Evolutionary conservation across 129 eudicot genomes (phyloP), one percentile per base, ranked within the genome.

Genomic region (Gnaphalium uliginosum): DNA sequence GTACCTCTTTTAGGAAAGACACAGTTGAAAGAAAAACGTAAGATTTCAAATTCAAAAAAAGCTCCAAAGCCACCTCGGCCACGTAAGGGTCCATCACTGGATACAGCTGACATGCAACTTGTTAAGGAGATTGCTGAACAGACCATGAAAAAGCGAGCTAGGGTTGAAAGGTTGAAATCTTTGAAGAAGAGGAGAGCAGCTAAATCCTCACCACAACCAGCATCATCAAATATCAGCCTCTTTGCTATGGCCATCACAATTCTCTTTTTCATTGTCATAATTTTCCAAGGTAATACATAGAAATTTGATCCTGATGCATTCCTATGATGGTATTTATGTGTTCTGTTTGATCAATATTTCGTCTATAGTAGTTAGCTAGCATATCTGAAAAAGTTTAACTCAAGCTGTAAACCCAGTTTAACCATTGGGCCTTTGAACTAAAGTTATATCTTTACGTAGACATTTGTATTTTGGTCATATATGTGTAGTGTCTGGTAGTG

Each of bases 21-120:
- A 27, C 72, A 25, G 46, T 68, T 64, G 64, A 87, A 80, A 83
- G 89, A 82, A 79, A 87, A 81, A 41, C 78, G 81, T 15, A 85
- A 85, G 76, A 85, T 53, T 72, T 69, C 79, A 26, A 70, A 72
- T 30, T 56, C 62, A 2, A 85, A 75, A 68, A 92, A 89, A 63
- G 86, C 96, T 66, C 68, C 93, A 59, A 92, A 86, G 65, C 97
- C 97, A 18, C 97, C 91, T 19, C 79, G 97, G 13, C 96, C 96
- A 61, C 97, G 96, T 32, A 89, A 86, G 72, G 93, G 91, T 53
- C 97, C 96, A 4, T 81, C 81, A 5, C 30, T 92, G 81, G 87
- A 82, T 75, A 82, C 81, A 37, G 79, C 90, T 46, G 97, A 92
- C 68, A 27, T 87, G 72, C 89, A 86, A 54, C 54, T 92, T 56